Conservation (phyloP, 495 filamentous ascomycete species). For the Aspergillus sparsus region DNA sequence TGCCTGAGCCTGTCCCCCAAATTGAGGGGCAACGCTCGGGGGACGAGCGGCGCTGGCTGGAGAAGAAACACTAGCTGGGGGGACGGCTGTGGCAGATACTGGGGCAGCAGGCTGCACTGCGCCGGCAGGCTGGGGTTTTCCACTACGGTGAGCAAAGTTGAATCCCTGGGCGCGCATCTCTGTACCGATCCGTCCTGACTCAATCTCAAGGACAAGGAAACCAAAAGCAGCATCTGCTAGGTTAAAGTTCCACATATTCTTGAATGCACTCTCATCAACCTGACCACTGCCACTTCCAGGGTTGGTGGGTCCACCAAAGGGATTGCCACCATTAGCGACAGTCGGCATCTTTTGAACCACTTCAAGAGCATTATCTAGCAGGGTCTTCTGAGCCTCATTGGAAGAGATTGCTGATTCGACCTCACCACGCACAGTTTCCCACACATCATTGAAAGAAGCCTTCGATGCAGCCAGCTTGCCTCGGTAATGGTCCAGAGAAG, state of each 20-base stretch:
- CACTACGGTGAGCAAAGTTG: slow-evolving; percentile 91
- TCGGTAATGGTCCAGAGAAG: slow-evolving; percentile 95
- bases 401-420: slow-evolving; percentile 90
- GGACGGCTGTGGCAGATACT: slow-evolving; percentile 40
- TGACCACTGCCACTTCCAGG: slow-evolving; percentile 74
- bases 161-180: slow-evolving; percentile 99
- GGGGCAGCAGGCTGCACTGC: slow-evolving; percentile 36
- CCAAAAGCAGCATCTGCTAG: slow-evolving; percentile 96
- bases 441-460: slow-evolving; percentile 98
- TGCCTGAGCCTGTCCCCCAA: slow-evolving; percentile 40
- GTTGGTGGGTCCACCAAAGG: slow-evolving; percentile 85
- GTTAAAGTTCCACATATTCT: slow-evolving; percentile 99
- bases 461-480: slow-evolving; percentile 99
- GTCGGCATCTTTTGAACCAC: slow-evolving; percentile 96
- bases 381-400: slow-evolving; percentile 87
- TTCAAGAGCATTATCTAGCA: slow-evolving; percentile 84
- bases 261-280: slow-evolving; percentile 98
- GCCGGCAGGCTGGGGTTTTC: slow-evolving; percentile 45
- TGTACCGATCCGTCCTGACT: slow-evolving; percentile 90
- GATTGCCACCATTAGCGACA: slow-evolving; percentile 91
- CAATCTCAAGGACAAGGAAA: slow-evolving; percentile 90
- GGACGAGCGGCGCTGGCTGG: slow-evolving; percentile 23
- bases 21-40: slow-evolving; percentile 40
- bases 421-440: slow-evolving; percentile 96
- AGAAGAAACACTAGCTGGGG: slow-evolving; percentile 35